Evolutionary conservation across 2,329 filamentous ascomycete species (phyloP).

Genomic region (Fusarium sp.): DNA sequence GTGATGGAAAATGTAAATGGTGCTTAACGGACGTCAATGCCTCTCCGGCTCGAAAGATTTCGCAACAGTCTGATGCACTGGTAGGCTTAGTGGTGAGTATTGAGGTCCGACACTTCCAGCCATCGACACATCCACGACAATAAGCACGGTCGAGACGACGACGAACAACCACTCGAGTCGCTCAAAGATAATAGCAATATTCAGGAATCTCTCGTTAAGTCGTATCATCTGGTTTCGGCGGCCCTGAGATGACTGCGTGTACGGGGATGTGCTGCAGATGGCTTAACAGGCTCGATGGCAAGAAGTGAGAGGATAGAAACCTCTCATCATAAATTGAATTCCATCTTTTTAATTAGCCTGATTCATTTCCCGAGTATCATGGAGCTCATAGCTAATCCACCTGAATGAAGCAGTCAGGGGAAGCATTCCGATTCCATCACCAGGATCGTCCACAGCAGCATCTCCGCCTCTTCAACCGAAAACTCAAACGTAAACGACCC

Average conservation of each 20-base stretch:
- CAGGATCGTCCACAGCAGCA: neutral
- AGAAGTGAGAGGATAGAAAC: too few relatives aligned
- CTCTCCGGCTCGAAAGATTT: neutral
- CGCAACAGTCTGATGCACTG: neutral
- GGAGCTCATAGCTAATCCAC: neutral
- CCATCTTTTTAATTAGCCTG: neutral
- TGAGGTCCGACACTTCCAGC: neutral
- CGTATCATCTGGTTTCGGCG: neutral
- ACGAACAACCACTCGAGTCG: fast-evolving
- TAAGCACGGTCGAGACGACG: fast-evolving
- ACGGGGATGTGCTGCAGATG: neutral
- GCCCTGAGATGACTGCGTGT: neutral
- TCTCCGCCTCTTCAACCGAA: neutral
- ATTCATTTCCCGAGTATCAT: neutral
- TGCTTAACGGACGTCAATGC: neutral
- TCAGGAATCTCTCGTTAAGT: too few relatives aligned
- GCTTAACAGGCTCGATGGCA: neutral
- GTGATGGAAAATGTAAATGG: neutral
- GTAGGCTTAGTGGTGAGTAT: neutral
- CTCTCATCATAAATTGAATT: fast-evolving
- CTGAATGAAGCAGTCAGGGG: neutral
- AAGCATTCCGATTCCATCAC: neutral
- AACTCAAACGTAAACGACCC: fast-evolving
- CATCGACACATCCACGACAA: neutral
- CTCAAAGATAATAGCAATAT: fast-evolving